Percentiles rank a stretch among this genome's conserved stretches.
Conservation (phyloP, 2,329 filamentous ascomycete species). For the Ophiocordyceps camponoti-rufipedis region DNA sequence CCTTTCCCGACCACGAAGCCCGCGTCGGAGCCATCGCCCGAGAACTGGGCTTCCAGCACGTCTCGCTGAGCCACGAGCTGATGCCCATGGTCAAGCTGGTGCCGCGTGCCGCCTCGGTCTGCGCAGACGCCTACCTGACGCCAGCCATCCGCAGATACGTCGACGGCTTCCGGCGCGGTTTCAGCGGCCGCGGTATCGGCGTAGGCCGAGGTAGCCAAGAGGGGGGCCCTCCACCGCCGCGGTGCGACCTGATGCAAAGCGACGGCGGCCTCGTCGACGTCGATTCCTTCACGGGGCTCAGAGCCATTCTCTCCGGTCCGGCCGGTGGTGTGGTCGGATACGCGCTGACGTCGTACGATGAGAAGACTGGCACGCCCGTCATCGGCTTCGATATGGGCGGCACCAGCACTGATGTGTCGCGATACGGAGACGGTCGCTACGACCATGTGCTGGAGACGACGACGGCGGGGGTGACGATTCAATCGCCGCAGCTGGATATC, state of each 20-base stretch:
- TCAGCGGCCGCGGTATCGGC: constrained; percentile 14
- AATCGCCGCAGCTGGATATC: constrained; percentile 65
- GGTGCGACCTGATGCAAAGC: constrained; percentile 60
- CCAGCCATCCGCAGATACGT: constrained; percentile 18
- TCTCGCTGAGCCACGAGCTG: constrained; percentile 17
- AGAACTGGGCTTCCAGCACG: constrained; percentile 21
- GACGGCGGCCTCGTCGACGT: constrained; percentile 33
- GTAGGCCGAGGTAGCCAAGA: constrained; percentile 25
- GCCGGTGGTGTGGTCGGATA: constrained; percentile 67
- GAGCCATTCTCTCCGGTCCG: constrained; percentile 54
- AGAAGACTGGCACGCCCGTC: constrained; percentile 45
- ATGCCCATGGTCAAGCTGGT: constrained; percentile 25
- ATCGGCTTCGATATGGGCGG: constrained; percentile 60
- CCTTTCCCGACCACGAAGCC: constrained; percentile 35
- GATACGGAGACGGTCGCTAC: constrained; percentile 33
- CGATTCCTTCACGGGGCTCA: constrained; percentile 46
- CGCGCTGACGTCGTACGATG: constrained; percentile 54
- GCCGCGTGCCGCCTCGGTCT: constrained; percentile 23
- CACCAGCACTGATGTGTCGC: constrained; percentile 58
- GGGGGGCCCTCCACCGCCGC: constrained; percentile 29
- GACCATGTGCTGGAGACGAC: constrained; percentile 50
- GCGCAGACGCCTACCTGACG: constrained; percentile 24
- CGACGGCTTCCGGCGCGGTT: constrained; percentile 16
- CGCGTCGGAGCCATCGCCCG: constrained; percentile 16
- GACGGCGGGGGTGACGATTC: constrained; percentile 61